These are phyloP conservation scores for Pestalotiopsis sp. DNA, from an alignment of 2,329 filamentous ascomycete genomes.

Conservation along the genomic window DNA sequence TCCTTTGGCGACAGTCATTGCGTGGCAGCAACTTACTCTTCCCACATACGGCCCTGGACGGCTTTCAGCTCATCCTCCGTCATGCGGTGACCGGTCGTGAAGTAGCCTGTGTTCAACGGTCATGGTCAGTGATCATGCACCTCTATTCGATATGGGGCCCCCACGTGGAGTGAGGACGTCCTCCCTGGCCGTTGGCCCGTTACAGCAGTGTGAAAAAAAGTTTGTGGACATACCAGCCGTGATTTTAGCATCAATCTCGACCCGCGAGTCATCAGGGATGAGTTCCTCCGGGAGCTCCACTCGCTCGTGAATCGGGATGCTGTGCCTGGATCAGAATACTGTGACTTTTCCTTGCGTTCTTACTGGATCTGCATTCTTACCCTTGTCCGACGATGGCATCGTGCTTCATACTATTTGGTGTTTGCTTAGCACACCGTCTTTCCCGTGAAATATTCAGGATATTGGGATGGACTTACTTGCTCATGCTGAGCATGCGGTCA, in stretches of 20 bases:
- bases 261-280: constrained; percentile 91
- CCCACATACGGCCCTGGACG: constrained; percentile 90
- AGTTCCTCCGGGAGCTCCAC: constrained; percentile 91
- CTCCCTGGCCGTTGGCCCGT: neutral
- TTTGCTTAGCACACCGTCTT: constrained; percentile 22
- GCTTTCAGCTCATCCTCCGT: constrained; percentile 82
- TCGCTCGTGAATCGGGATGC: constrained; percentile 84
- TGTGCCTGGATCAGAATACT: constrained; percentile 30
- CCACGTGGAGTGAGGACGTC: neutral
- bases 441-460: neutral
- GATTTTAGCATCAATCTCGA: constrained; percentile 99
- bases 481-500: constrained; percentile 98
- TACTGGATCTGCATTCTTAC: constrained; percentile 41
- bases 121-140: neutral
- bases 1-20: neutral
- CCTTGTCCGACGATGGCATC: constrained; percentile 86
- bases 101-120: constrained; percentile 55
- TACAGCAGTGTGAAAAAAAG: neutral
- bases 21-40: constrained; percentile 61
- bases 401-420: constrained; percentile 74
- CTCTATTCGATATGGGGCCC: neutral
- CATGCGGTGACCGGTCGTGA: constrained; percentile 89
- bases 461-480: constrained; percentile 66
- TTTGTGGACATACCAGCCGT: constrained; percentile 71
- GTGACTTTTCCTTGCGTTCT: constrained; percentile 13